Base-by-base conservation (phyloP, 2,329 filamentous ascomycete species). In the Fusarium gaditjirri region DNA sequence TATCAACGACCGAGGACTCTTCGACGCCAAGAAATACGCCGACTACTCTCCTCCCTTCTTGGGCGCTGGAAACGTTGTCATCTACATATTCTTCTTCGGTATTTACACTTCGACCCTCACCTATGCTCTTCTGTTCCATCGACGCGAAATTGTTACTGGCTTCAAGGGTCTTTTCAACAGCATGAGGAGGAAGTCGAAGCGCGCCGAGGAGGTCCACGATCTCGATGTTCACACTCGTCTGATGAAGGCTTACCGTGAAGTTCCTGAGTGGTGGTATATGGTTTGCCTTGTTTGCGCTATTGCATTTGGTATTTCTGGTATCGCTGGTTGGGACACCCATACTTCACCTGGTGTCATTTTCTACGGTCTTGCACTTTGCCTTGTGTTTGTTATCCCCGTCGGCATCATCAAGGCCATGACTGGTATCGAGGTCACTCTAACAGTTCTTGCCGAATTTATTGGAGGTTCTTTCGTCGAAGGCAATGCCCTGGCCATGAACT, bases 21-120 rank as follows among this genome's bases (percentile, higher is more conserved):
- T 88, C 65, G 81, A 86, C 61, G 70, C 78, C 10, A 77, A 79
- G 35, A 84, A 84, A 58, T 88, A 88, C 72, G 80, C 82, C 41
- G 75, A 78, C 2, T 89, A 89, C 76, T 88, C 86, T 6, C 85
- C 86, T 0, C 85, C 86, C 0, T 89, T 85, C 71, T 76, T 89
- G 31, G 79, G 84, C 2, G 85, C 87, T 17, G 85, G 82, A 21
- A 86, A 86, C 61, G 76, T 86, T n/a, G 79, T 82, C 35, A 81
- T 86, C n/a, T 89, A 88, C 79, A 80, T 86, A 69, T 86, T 85
- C 76, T 88, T 87, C 79, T 89, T 89, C 62, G 86, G 83, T 55
- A 84, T 87, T 35, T 88, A 88, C 71, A 82, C 87, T 0, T 85
- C 86, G 23, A 85, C 84, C 0, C 77, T 89, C 21, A 85, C 84